These are phyloP conservation scores for Celoporthe dispersa DNA, from an alignment of 2,329 filamentous ascomycete genomes.

Conservation along the genomic window DNA sequence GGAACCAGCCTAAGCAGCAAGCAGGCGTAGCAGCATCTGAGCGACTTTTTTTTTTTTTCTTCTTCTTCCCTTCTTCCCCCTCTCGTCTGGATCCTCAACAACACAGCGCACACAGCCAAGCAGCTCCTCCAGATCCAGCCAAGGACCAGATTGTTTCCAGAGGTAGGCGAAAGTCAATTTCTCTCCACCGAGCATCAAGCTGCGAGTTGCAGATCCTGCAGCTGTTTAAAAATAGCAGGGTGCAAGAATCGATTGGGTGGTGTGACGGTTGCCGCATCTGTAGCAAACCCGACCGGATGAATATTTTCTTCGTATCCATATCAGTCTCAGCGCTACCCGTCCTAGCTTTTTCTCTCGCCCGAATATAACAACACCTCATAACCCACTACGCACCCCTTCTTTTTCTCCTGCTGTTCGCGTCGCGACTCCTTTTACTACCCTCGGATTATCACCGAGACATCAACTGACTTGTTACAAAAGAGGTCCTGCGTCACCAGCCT, in stretches of 20 bases:
- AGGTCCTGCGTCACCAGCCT: background rate
- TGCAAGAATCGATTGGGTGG: conserved; percentile 11
- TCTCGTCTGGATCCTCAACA: background rate
- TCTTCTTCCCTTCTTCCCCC: background rate
- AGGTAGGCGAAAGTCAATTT: conserved; percentile 5
- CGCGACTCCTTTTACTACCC: conserved; percentile 20
- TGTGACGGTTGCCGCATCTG: conserved; percentile 18
- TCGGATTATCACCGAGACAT: conserved; percentile 26
- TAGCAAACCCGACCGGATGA: conserved; percentile 8
- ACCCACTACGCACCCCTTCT: conserved; percentile 20
- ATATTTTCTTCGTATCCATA: conserved; percentile 2
- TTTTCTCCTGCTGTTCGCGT: conserved; percentile 10
- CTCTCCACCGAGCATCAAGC: background rate
- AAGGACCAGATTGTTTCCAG: background rate
- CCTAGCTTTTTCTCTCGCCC: conserved; percentile 29
- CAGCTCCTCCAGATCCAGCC: background rate
- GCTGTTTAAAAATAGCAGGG: background rate
- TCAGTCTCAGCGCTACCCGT: conserved; percentile 17
- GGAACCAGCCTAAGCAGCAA: background rate
- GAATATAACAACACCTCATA: conserved; percentile 28
- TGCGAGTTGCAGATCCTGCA: background rate
- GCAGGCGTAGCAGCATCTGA: conserved; percentile 12
- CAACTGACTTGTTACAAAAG: conserved; percentile 4
- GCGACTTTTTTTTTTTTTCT: conserved; percentile 25
- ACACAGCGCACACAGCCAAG: conserved; percentile 18